A percentile compares a stretch with the other conserved stretches of the same genome.
Conservation (phyloP, 2,329 filamentous ascomycete genomes). For the Venturia oleaginea region DNA sequence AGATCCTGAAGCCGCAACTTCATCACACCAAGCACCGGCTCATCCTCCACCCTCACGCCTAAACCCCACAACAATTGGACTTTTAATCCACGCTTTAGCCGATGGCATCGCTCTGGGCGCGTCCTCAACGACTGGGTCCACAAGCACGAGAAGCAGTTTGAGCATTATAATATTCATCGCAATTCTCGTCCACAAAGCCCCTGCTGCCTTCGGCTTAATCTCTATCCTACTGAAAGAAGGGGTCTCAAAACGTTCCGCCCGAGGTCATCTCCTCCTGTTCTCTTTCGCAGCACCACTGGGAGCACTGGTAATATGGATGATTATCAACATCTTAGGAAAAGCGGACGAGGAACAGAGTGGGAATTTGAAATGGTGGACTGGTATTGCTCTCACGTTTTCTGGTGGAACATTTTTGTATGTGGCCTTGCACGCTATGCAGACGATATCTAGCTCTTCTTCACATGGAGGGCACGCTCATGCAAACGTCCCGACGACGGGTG, state of each 20-base stretch:
- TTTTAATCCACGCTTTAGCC: slow-evolving; percentile 93
- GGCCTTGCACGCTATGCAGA: slow-evolving; percentile 97
- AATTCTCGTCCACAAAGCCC: slow-evolving; percentile 96
- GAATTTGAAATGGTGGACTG: slow-evolving; percentile 46
- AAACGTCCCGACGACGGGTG: background rate
- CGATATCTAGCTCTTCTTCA: slow-evolving; percentile 39
- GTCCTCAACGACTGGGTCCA: slow-evolving; percentile 51
- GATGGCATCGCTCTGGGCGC: slow-evolving; percentile 95
- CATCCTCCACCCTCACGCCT: slow-evolving; percentile 29
- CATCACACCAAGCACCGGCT: slow-evolving; percentile 24
- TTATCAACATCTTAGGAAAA: slow-evolving; percentile 59
- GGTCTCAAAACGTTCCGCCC: slow-evolving; percentile 72
- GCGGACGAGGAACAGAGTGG: slow-evolving; percentile 52
- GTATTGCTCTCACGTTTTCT: slow-evolving; percentile 87
- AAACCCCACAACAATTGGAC: slow-evolving; percentile 60
- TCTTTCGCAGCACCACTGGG: slow-evolving; percentile 83
- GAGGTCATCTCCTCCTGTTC: slow-evolving; percentile 81
- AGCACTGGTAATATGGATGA: slow-evolving; percentile 71
- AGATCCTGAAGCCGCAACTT: slow-evolving; percentile 39
- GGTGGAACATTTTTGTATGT: slow-evolving; percentile 97
- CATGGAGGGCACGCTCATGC: slow-evolving; percentile 38
- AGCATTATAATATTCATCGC: slow-evolving; percentile 90
- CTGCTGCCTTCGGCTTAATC: slow-evolving; percentile 88
- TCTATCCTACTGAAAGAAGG: slow-evolving; percentile 86
- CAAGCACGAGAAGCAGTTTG: slow-evolving; percentile 54